phyloP scores from a whole-genome alignment of 2,329 filamentous ascomycete species.

The Aspergillus quadricinctus region DNA sequence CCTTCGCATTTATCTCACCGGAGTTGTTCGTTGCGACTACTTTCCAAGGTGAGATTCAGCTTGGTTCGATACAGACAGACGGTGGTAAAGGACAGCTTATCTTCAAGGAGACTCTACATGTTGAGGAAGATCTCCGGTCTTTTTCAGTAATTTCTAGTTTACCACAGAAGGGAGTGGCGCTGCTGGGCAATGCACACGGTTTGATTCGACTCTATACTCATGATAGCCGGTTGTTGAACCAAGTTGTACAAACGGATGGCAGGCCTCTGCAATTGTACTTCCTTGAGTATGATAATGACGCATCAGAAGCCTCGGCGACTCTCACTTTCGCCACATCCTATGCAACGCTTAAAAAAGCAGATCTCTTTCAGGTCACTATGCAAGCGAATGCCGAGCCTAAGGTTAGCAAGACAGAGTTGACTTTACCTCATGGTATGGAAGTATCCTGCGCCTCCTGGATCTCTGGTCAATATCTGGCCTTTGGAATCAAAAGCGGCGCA shows the following conservation, averaged over 20 bases:
- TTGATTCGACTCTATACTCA: conserved; percentile 34
- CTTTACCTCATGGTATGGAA: conserved; percentile 43
- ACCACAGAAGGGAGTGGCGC: conserved; percentile 26
- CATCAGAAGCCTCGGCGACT: neutral
- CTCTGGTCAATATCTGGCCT: conserved; percentile 33
- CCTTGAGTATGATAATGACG: conserved; percentile 15
- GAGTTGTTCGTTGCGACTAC: conserved; percentile 31
- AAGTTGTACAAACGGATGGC: conserved; percentile 21
- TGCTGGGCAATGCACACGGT: conserved; percentile 33
- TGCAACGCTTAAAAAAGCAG: conserved; percentile 21
- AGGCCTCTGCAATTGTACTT: conserved; percentile 27
- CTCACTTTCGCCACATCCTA: conserved; percentile 27
- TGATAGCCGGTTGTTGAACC: conserved; percentile 21
- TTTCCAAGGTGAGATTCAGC: conserved; percentile 26
- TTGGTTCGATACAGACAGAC: conserved; percentile 22
- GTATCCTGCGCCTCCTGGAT: conserved; percentile 49
- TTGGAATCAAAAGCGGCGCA: conserved; percentile 55
- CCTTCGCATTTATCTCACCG: conserved; percentile 32
- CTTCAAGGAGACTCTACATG: conserved; percentile 23
- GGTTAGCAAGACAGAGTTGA: conserved; percentile 19
- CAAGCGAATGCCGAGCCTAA: conserved; percentile 35
- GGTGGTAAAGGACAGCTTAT: conserved; percentile 5
- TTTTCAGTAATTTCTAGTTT: conserved; percentile 29
- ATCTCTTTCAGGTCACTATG: conserved; percentile 23
- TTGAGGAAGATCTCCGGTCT: conserved; percentile 26